Conservation (phyloP, 495 filamentous ascomycete genomes). For the Neurospora sp. region DNA sequence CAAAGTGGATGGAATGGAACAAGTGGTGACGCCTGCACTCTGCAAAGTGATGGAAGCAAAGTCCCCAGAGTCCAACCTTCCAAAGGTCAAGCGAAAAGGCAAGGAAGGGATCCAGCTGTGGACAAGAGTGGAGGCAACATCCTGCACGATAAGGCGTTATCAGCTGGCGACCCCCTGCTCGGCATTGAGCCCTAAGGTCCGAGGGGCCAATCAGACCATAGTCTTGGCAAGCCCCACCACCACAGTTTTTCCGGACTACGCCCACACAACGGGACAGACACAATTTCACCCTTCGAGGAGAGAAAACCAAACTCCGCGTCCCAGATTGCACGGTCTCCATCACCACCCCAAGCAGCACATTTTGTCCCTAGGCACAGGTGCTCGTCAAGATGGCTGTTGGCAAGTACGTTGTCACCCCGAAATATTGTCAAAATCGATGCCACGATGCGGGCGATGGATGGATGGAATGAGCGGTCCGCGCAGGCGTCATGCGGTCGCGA, state of each 20-base stretch:
- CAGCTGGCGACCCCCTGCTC: not conserved
- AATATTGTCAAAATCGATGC: conserved; percentile 7
- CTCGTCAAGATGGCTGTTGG: conserved; percentile 83
- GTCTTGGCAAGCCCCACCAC: conserved; percentile 14
- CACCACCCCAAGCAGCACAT: conserved; percentile 26
- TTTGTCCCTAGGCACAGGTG: conserved; percentile 21
- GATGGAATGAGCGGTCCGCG: not conserved
- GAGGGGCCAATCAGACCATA: conserved; percentile 14
- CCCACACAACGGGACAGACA: conserved; percentile 25
- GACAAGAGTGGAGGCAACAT: not conserved
- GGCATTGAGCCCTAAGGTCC: conserved; percentile 22
- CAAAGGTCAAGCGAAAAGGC: not conserved
- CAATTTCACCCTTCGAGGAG: conserved; percentile 21
- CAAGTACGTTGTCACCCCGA: conserved; percentile 53
- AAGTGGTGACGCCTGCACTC: not conserved
- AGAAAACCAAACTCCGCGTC: conserved; percentile 27
- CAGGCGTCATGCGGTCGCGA: not conserved
- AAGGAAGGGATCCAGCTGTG: not conserved
- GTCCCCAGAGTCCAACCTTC: not conserved
- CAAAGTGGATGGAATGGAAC: not conserved
- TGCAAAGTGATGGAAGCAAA: not conserved
- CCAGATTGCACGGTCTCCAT: conserved; percentile 25
- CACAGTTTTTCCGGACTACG: conserved; percentile 23
- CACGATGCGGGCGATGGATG: not conserved
- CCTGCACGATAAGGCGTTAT: not conserved